A percentile compares a stretch with the other conserved stretches of the same genome.
Conservation (phyloP, 768 basidiomycete genomes). For the Fomitopsis serialis region DNA sequence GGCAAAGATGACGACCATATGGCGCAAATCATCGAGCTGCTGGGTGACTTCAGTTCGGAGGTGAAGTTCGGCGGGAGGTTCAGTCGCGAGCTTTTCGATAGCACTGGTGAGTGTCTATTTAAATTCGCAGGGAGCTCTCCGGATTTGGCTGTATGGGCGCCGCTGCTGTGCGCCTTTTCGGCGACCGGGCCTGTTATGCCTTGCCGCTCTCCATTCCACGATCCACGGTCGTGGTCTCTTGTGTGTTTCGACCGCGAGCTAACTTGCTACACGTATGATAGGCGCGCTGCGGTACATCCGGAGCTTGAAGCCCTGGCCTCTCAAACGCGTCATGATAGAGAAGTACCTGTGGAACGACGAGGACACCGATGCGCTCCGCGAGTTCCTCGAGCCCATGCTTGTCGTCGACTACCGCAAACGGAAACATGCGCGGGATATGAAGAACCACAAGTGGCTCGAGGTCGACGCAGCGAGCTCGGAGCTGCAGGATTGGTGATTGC, state of each 20-base stretch:
- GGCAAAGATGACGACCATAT: conserved; percentile 95
- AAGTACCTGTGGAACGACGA: conserved; percentile 71
- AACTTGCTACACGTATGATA: conserved; percentile 17
- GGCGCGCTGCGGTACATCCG: conserved; percentile 70
- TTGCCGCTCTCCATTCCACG: not conserved
- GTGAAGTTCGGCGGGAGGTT: conserved; percentile 83
- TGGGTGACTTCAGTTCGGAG: conserved; percentile 71
- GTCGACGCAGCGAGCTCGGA: conserved; percentile 20
- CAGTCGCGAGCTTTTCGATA: conserved; percentile 81
- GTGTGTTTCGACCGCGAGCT: not conserved
- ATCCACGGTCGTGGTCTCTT: not conserved
- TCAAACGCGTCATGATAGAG: conserved; percentile 81
- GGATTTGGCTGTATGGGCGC: not conserved
- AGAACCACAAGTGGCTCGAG: conserved; percentile 70
- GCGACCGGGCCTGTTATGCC: not conserved
- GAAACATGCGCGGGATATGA: conserved; percentile 65
- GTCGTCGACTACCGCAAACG: conserved; percentile 63
- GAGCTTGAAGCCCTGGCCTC: conserved; percentile 74
- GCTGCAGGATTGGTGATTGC: conserved; percentile 13
- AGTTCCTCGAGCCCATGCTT: conserved; percentile 75
- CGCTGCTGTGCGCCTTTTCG: not conserved
- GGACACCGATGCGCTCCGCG: conserved; percentile 55
- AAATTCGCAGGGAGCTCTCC: not conserved
- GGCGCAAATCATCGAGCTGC: conserved; percentile 89
- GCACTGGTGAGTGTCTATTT: conserved; percentile 41